These are phyloP conservation scores for Blastocladiella emersonii DNA, from an alignment of 371 early-diverging fungal genomes.

Conservation along the genomic window DNA sequence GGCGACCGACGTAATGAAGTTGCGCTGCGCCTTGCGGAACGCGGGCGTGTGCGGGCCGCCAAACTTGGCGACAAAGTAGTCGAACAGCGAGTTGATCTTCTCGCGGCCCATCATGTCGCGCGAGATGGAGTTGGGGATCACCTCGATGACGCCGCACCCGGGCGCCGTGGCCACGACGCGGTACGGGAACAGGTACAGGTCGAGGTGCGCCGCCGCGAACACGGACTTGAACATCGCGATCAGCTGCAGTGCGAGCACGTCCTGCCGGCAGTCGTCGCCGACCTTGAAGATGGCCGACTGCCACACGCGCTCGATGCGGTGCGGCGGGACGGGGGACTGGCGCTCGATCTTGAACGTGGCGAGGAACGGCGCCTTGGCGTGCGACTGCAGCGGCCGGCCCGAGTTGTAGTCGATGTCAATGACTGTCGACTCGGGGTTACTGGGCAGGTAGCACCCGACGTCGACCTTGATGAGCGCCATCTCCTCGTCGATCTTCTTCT, in stretches of 20 bases:
- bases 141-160: conserved; percentile 98
- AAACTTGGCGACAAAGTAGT: conserved; percentile 89
- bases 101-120: conserved; percentile 97
- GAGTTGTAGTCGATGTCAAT: conserved; percentile 90
- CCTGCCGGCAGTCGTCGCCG: conserved; percentile 98
- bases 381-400: conserved; percentile 92
- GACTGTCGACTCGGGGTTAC: conserved; percentile 90
- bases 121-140: conserved; percentile 95
- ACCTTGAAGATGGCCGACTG: conserved; percentile 97
- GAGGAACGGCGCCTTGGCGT: conserved; percentile 99
- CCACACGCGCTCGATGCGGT: conserved; percentile 17
- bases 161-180: conserved; percentile 95
- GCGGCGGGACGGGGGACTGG: conserved; percentile 27
- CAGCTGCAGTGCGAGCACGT: conserved; percentile 94
- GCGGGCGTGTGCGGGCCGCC: conserved; percentile 81
- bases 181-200: conserved; percentile 95
- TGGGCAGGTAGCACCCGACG: conserved; percentile 94
- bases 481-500: conserved; percentile 93
- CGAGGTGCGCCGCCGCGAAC: conserved; percentile 77
- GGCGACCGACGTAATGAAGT: conserved; percentile 92
- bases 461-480: conserved; percentile 87
- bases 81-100: conserved; percentile 90
- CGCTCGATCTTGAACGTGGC: conserved; percentile 82
- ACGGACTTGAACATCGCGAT: conserved; percentile 96
- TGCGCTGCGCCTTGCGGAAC: conserved; percentile 83